Percentiles rank a stretch among this genome's conserved stretches.
phyloP scores from a whole-genome alignment of 2,329 filamentous ascomycete genomes.

The Epichloe amarillans region DNA sequence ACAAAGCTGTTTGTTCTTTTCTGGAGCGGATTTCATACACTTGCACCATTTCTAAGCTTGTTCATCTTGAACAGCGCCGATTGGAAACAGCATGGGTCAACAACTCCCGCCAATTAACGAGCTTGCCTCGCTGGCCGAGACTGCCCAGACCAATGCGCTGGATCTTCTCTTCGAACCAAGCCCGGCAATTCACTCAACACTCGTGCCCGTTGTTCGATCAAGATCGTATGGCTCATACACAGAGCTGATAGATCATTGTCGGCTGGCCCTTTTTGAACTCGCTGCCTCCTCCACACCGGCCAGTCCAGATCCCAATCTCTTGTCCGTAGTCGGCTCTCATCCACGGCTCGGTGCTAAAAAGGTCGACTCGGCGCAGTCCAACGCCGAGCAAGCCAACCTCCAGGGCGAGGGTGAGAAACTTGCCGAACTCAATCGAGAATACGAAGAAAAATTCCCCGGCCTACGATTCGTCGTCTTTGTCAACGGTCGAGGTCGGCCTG shows the following conservation, averaged over 20 bases:
- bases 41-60: not conserved
- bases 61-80: not conserved
- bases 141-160: conserved; percentile 44
- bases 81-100: conserved; percentile 10
- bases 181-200: conserved; percentile 56
- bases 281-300: conserved; percentile 33
- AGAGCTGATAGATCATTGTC: conserved; percentile 54
- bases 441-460: conserved; percentile 70
- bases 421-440: conserved; percentile 55
- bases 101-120: conserved; percentile 42
- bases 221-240: conserved; percentile 51
- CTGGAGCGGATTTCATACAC: no score
- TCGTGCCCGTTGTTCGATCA: conserved; percentile 50
- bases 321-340: conserved; percentile 66
- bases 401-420: conserved; percentile 49
- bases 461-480: conserved; percentile 87
- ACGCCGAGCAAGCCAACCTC: conserved; percentile 70
- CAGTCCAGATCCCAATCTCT: conserved; percentile 40
- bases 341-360: conserved; percentile 75
- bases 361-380: conserved; percentile 68
- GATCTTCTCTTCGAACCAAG: conserved; percentile 81
- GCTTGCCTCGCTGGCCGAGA: conserved; percentile 41
- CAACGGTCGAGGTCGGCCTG: conserved; percentile 59
- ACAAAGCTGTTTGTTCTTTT: not conserved
- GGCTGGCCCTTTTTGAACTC: conserved; percentile 46